phyloP scores from a whole-genome alignment of 1,284 basidiomycete species.

The Stygiomarasmius scandens region DNA sequence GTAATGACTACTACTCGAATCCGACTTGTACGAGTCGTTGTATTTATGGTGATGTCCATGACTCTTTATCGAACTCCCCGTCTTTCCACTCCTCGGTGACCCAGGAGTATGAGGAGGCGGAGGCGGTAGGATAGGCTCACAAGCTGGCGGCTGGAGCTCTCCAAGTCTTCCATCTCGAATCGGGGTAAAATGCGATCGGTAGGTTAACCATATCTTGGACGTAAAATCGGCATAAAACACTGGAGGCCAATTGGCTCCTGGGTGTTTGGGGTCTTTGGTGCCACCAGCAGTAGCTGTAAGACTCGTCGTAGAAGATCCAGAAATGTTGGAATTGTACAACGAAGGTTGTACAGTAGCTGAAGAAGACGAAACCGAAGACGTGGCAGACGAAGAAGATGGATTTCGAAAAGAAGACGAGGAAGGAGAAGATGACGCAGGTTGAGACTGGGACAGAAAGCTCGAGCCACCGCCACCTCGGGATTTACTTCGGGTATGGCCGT shows the following conservation, averaged over 20 bases:
- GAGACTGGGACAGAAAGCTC: conserved; percentile 11
- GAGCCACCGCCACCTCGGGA: conserved; percentile 10
- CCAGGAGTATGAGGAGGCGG: conserved; percentile 3
- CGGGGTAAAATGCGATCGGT: conserved; percentile 86
- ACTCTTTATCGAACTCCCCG: neutral
- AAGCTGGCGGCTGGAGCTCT: conserved; percentile 44
- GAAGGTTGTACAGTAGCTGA: conserved; percentile 24
- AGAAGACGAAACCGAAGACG: conserved; percentile 54
- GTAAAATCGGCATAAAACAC: conserved; percentile 91
- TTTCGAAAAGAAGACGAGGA: conserved; percentile 12
- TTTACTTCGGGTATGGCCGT: conserved; percentile 33
- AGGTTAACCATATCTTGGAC: conserved; percentile 88
- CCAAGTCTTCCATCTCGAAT: conserved; percentile 72
- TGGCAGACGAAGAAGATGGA: conserved; percentile 36
- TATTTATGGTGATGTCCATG: conserved; percentile 5
- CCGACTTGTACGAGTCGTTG: conserved; percentile 15
- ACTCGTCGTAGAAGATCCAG: conserved; percentile 30
- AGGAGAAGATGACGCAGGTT: conserved; percentile 15
- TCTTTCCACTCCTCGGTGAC: conserved; percentile 6
- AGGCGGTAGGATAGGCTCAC: conserved; percentile 13
- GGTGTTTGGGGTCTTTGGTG: conserved; percentile 40
- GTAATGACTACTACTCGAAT: conserved; percentile 15
- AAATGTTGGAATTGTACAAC: conserved; percentile 9
- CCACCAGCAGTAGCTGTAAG: too few relatives aligned
- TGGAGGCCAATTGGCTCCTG: conserved; percentile 68